Base-by-base conservation (phyloP, 805 yeast species). In the Pichia eremophila region DNA sequence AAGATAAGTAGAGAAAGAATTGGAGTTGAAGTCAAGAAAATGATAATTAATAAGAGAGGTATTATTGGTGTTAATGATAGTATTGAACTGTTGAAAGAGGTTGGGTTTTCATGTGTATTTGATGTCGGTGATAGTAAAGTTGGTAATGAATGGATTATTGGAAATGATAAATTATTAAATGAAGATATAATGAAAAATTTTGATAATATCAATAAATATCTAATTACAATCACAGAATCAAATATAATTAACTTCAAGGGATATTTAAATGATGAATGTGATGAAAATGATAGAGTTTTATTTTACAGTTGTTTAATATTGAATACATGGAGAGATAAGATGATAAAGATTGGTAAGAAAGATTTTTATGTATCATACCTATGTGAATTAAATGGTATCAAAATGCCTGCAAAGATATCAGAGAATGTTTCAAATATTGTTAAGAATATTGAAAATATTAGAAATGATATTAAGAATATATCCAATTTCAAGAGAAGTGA, bases 1-100 rank as follows among this genome's bases (percentile, higher is more conserved):
- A 93, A 93, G 58, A 89, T 93, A 43, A 85, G 95, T 48, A 73
- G 93, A 46, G 99, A 93, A 63, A 73, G 99, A 53, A 79, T 93
- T 17, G 97, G 96, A 3, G 80, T 78, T 7, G 99, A 93, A 59
- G 63, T 90, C 43, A 81, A 74, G 41, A 93, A 93, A 63, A 83
- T 83, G 38, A 67, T 91, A n/a, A 64, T 65, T n/a, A 78, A 89
- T 8, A 59, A 67, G 8, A 44, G 47, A 27, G 50, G 50, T 14
- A 4, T 48, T 3, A 14, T n/a, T 18, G 72, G 81, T 55, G 85
- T 90, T 0, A 63, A 71, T 0, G 72, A 77, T 51, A 96, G 93
- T 0, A 64, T 89, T 48, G 63, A 70, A 22, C 62, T 85, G 50
- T 69, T 90, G 37, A 73, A 73, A 43, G 67, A 72, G 37, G 77